Base-by-base conservation (phyloP, 140 eudicot genomes). In the Oenanthe javanica region DNA sequence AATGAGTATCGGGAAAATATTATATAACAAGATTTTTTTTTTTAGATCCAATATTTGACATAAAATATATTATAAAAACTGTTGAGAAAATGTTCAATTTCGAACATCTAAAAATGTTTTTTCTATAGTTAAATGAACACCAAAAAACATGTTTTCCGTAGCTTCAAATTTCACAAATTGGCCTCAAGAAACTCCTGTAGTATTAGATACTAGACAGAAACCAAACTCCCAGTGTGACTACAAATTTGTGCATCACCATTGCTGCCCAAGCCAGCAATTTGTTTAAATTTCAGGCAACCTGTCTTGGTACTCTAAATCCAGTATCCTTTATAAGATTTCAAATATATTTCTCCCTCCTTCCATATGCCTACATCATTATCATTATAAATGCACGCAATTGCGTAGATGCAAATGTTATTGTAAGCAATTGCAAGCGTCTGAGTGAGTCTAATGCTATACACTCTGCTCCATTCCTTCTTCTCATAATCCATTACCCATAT, bases 181-280 rank as follows among this genome's bases (percentile, higher is more conserved):
- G 23, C 23, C 63, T 16, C 5, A 5, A 54, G 27, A 57, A 57
- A 57, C 66, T 72, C n/a, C 7, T 6, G 13, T 21, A 21, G 21
- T 23, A 73, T 31, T 31, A 31, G 36, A 31, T 31, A 31, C 50
- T 59, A 77, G 45, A 71, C n/a, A 7, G 79, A 72, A 77, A 82
- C 76, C 85, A 71, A 54, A 50, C 78, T 75, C 66, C 84, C 81
- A 0, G 77, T 83, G 54, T 36, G 43, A 52, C 75, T 70, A 43
- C 4, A 57, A 57, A 73, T 23, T n/a, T 11, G 7, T 40, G 84
- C n/a, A 59, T n/a, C 13, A 0, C 11, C 25, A 19, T n/a, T n/a
- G 18, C 46, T 61, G 25, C 57, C 21, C 11, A 49, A 18, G 21
- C 21, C 10, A 38, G 72, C 0, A 16, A 21, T 21, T 72, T 40